These are phyloP conservation scores for Lactarius pseudohatsudake DNA, from an alignment of 768 basidiomycete genomes.

Conservation along the genomic window DNA sequence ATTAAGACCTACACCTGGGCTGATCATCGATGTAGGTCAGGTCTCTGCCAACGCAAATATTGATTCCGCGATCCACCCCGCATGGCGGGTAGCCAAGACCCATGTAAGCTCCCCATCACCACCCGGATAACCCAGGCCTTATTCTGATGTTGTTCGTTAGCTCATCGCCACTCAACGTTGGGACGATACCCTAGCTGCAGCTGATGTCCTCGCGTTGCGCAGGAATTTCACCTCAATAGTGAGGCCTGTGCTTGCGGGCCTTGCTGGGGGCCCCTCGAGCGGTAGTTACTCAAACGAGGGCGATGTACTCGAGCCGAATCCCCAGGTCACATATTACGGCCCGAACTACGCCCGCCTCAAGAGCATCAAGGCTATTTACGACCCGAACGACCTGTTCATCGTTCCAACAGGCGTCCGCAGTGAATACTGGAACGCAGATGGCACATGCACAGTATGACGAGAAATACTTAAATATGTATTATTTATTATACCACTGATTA, in stretches of 20 bases:
- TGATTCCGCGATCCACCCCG: constrained; percentile 37
- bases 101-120: constrained; percentile 34
- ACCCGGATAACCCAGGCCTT: neutral
- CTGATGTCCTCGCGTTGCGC: constrained; percentile 30
- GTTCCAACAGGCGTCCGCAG: constrained; percentile 37
- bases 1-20: neutral
- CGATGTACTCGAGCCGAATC: constrained; percentile 36
- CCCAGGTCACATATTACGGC: constrained; percentile 39
- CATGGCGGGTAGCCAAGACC: constrained; percentile 41
- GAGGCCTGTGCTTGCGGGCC: constrained; percentile 33
- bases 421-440: constrained; percentile 37
- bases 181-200: constrained; percentile 7
- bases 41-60: constrained; percentile 39
- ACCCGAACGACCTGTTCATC: constrained; percentile 39
- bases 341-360: constrained; percentile 37
- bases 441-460: constrained; percentile 31
- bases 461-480: neutral
- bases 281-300: constrained; percentile 41
- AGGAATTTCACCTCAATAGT: constrained; percentile 31
- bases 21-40: constrained; percentile 31
- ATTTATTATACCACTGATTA: neutral
- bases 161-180: constrained; percentile 3
- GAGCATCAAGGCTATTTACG: constrained; percentile 36
- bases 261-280: constrained; percentile 34
- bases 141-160: constrained; percentile 1